Evolutionary conservation across 148 eudicot genomes (phyloP).

Genomic region (Cornus kousa): DNA sequence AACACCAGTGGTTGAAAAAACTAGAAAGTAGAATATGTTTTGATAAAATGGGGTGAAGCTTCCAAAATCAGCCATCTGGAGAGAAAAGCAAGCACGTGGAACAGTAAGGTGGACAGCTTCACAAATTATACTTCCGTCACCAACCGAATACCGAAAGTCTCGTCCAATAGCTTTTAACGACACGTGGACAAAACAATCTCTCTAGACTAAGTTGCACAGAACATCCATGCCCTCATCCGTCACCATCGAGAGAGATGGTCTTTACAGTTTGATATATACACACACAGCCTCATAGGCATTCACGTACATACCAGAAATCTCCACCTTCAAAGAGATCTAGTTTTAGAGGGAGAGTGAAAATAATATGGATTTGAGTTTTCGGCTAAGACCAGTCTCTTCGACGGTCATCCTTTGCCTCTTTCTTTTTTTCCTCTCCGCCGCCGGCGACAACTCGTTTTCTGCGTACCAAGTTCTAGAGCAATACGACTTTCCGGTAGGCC

Average conservation of each 20-base stretch:
- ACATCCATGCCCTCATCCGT: too few relatives aligned
- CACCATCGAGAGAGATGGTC: too few relatives aligned
- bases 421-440: constrained; percentile 4
- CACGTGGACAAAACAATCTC: too few relatives aligned
- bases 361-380: background rate
- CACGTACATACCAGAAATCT: too few relatives aligned
- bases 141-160: background rate
- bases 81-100: background rate
- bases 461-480: constrained; percentile 45
- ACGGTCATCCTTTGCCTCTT: constrained; percentile 2
- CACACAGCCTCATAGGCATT: too few relatives aligned
- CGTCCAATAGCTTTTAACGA: background rate
- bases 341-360: too few relatives aligned
- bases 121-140: background rate
- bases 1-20: too few relatives aligned
- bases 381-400: background rate
- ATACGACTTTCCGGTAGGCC: constrained; percentile 54
- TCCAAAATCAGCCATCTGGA: background rate
- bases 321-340: too few relatives aligned
- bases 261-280: too few relatives aligned
- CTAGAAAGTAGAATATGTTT: too few relatives aligned
- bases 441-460: constrained; percentile 16
- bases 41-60: too few relatives aligned
- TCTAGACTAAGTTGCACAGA: background rate
- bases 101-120: background rate